Percentiles rank a stretch among this genome's conserved stretches.
phyloP scores from a whole-genome alignment of 768 basidiomycete genomes.

The Lactifluus volemus region DNA sequence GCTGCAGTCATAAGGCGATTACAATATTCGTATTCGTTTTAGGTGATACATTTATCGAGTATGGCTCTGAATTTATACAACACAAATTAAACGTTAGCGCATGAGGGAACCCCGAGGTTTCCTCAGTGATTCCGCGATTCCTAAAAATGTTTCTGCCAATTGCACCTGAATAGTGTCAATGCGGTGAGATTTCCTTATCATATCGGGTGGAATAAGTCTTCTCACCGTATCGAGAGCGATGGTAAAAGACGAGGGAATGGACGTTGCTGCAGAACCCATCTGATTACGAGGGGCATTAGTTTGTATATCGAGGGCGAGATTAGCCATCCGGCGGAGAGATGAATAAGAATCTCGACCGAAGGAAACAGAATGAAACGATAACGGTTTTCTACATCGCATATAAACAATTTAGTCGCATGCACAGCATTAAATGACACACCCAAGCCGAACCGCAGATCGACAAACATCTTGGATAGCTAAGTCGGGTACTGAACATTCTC shows the following conservation, averaged over 20 bases:
- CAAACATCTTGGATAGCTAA: slow-evolving; percentile 33
- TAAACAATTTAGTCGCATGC: too few species aligned
- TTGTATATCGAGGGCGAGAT: slow-evolving; percentile 42
- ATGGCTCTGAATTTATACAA: too few species aligned
- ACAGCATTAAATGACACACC: slow-evolving; percentile 29
- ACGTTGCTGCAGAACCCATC: too few species aligned
- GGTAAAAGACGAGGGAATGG: too few species aligned
- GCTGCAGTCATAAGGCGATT: too few species aligned
- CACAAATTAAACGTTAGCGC: slow-evolving; percentile 10
- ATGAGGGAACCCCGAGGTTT: slow-evolving; percentile 46
- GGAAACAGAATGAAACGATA: slow-evolving; percentile 42
- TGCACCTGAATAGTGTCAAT: slow-evolving; percentile 31
- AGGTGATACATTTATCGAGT: too few species aligned
- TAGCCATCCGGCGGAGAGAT: slow-evolving; percentile 41
- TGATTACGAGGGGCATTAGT: slow-evolving; percentile 26
- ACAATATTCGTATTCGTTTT: too few species aligned
- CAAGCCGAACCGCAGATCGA: slow-evolving; percentile 33
- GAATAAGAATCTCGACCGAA: slow-evolving; percentile 25
- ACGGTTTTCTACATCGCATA: neutral
- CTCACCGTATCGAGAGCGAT: too few species aligned
- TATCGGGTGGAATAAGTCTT: neutral
- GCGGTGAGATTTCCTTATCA: neutral
- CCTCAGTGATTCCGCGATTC: slow-evolving; percentile 47
- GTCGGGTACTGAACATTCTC: slow-evolving; percentile 36
- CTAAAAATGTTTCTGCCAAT: slow-evolving; percentile 49